Percentiles rank a stretch among this genome's conserved stretches.
phyloP scores from a whole-genome alignment of 768 basidiomycete species.

The Kwoniella bestiolae region DNA sequence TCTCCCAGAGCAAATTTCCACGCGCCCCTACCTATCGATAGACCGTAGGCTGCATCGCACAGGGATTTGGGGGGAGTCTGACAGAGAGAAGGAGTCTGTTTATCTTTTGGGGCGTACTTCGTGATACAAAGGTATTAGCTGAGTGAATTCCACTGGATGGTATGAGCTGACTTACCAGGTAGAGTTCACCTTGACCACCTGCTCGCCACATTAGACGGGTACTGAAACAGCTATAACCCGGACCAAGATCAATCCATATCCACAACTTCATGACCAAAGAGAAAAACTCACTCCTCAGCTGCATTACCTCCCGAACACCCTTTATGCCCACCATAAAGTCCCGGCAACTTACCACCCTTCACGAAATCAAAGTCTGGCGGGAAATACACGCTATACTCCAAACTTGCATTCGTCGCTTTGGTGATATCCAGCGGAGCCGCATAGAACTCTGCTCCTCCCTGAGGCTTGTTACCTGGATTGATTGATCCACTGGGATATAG shows the following conservation, averaged over 20 bases:
- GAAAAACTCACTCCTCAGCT: slow-evolving; percentile 29
- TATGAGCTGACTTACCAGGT: slow-evolving; percentile 61
- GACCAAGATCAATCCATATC: not conserved
- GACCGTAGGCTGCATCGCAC: slow-evolving; percentile 70
- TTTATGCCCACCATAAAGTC: slow-evolving; percentile 62
- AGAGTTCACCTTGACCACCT: slow-evolving; percentile 67
- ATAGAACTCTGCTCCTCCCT: slow-evolving; percentile 76
- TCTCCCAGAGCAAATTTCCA: slow-evolving; percentile 67
- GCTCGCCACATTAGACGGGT: slow-evolving; percentile 74
- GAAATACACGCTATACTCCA: slow-evolving; percentile 73
- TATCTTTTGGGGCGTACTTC: slow-evolving; percentile 76
- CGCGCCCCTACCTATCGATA: slow-evolving; percentile 74
- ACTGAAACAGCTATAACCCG: slow-evolving; percentile 68
- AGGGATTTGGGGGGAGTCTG: slow-evolving; percentile 64
- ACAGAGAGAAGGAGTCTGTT: slow-evolving; percentile 69
- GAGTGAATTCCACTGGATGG: not conserved
- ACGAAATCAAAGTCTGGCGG: slow-evolving; percentile 75
- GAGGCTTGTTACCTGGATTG: slow-evolving; percentile 65
- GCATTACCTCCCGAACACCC: slow-evolving; percentile 48
- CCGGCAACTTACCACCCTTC: slow-evolving; percentile 79
- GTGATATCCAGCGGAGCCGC: slow-evolving; percentile 62
- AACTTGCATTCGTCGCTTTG: slow-evolving; percentile 16
- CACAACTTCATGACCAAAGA: not conserved
- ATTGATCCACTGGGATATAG: slow-evolving; percentile 71
- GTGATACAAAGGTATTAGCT: not conserved